A percentile compares a stretch with the other conserved stretches of the same genome.
Evolutionary conservation across 164 flowering plant species (phyloP).

Genomic region (Platanus orientalis): DNA sequence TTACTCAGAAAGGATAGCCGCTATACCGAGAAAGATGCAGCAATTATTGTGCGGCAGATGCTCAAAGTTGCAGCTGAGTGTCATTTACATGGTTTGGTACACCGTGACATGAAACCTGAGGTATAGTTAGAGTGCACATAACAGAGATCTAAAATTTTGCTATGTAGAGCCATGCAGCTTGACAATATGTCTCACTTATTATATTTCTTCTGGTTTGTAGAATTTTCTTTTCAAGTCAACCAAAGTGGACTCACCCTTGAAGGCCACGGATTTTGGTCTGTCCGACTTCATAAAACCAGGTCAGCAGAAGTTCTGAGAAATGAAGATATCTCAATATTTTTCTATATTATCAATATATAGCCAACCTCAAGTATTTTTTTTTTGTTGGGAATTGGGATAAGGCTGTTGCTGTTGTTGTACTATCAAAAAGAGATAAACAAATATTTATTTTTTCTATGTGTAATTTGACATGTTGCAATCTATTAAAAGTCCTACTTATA

Average conservation of each 20-base stretch:
- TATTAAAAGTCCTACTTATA: not conserved
- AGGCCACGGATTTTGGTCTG: constrained; percentile 86
- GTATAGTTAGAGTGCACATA: constrained; percentile 30
- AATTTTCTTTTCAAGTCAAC: constrained; percentile 92
- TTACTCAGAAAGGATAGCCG: constrained; percentile 88
- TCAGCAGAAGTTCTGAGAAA: constrained; percentile 17
- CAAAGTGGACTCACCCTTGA: constrained; percentile 64
- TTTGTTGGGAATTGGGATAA: no score
- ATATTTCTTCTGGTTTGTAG: constrained; percentile 26
- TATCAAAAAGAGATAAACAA: not conserved
- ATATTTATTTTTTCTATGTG: not conserved
- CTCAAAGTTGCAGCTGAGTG: constrained; percentile 97
- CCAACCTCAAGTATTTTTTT: no score
- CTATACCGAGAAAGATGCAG: constrained; percentile 96
- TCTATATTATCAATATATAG: no score
- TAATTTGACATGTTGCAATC: not conserved
- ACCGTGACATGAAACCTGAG: constrained; percentile 99
- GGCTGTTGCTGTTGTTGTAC: no score
- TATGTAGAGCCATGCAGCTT: not conserved
- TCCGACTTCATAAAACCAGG: constrained; percentile 98
- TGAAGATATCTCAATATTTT: not conserved
- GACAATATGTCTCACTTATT: constrained; percentile 1
- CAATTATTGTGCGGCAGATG: constrained; percentile 92
- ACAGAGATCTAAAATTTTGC: constrained; percentile 3
- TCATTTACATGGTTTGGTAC: constrained; percentile 94